phyloP scores from a whole-genome alignment of 1,284 basidiomycete genomes.

The Termitomyces sp. region DNA sequence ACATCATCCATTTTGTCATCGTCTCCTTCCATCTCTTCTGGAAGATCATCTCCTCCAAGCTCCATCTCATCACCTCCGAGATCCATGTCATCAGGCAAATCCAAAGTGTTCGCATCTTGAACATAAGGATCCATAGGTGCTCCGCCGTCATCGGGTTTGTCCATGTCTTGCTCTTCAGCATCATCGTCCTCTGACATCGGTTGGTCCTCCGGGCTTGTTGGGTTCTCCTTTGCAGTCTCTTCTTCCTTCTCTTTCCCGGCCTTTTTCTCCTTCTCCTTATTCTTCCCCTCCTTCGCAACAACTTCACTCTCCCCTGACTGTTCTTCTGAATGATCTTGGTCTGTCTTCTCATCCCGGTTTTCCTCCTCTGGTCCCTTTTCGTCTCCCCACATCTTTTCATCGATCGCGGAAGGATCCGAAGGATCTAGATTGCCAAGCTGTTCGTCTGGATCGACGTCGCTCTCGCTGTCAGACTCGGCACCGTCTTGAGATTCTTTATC shows the following conservation, averaged over 20 bases:
- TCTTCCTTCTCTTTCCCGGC: conserved; percentile 27
- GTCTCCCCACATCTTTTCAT: conserved; percentile 97
- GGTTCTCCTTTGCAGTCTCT: conserved; percentile 22
- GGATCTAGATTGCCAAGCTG: conserved; percentile 82
- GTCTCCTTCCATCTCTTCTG: conserved; percentile 36
- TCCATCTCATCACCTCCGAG: conserved; percentile 64
- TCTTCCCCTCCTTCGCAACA: conserved; percentile 67
- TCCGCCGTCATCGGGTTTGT: conserved; percentile 47
- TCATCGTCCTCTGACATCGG: conserved; percentile 20
- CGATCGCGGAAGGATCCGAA: conserved; percentile 82
- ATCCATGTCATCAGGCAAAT: conserved; percentile 81
- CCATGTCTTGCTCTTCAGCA: conserved; percentile 32
- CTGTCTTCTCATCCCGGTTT: conserved; percentile 46
- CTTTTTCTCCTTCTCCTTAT: conserved; percentile 34
- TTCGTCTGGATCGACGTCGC: conserved; percentile 72
- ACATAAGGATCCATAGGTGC: conserved; percentile 70
- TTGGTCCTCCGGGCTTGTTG: conserved; percentile 17
- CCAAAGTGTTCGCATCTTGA: conserved; percentile 73
- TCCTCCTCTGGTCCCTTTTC: conserved; percentile 55
- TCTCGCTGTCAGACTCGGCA: conserved; percentile 50
- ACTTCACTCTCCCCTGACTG: conserved; percentile 60
- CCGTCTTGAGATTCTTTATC: conserved; percentile 57
- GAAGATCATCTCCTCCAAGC: conserved; percentile 28
- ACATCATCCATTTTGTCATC: conserved; percentile 22
- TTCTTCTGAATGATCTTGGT: conserved; percentile 50